These are phyloP conservation scores for Apiotrichum laibachii DNA, from an alignment of 1,284 basidiomycete species.

Conservation along the genomic window DNA sequence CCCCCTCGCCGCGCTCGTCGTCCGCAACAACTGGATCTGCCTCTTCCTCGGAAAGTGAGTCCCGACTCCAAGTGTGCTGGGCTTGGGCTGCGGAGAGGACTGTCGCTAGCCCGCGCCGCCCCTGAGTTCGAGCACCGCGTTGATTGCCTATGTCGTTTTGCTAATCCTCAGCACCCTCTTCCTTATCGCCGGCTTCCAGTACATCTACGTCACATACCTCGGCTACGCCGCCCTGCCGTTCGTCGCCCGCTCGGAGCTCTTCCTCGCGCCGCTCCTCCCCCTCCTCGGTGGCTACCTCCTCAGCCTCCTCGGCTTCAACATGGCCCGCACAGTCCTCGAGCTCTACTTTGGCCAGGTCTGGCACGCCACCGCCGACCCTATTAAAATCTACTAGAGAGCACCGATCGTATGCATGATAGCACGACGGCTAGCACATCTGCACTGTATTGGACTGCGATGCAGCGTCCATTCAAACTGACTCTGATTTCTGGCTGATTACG, in stretches of 20 bases:
- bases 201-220: slow-evolving; percentile 84
- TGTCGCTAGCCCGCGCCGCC: too few relatives aligned
- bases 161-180: slow-evolving; percentile 62
- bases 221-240: slow-evolving; percentile 87
- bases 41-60: slow-evolving; percentile 78
- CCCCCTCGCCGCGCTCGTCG: slow-evolving; percentile 74
- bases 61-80: too few relatives aligned
- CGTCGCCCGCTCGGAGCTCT: slow-evolving; percentile 76
- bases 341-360: slow-evolving; percentile 66
- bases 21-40: slow-evolving; percentile 83
- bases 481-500: too few relatives aligned
- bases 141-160: too few relatives aligned
- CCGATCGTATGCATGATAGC: too few relatives aligned
- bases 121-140: too few relatives aligned
- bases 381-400: too few relatives aligned
- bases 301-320: slow-evolving; percentile 83
- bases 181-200: slow-evolving; percentile 77
- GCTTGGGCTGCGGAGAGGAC: too few relatives aligned
- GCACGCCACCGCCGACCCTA: slow-evolving; percentile 1
- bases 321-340: slow-evolving; percentile 70
- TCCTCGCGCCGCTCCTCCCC: slow-evolving; percentile 79
- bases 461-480: too few relatives aligned
- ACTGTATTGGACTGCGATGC: too few relatives aligned
- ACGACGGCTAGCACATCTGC: too few relatives aligned
- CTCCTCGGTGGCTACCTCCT: slow-evolving; percentile 78